Evolutionary conservation across 768 basidiomycete genomes (phyloP), one percentile per base, ranked within the genome.

Genomic region (Mycena indigotica): DNA sequence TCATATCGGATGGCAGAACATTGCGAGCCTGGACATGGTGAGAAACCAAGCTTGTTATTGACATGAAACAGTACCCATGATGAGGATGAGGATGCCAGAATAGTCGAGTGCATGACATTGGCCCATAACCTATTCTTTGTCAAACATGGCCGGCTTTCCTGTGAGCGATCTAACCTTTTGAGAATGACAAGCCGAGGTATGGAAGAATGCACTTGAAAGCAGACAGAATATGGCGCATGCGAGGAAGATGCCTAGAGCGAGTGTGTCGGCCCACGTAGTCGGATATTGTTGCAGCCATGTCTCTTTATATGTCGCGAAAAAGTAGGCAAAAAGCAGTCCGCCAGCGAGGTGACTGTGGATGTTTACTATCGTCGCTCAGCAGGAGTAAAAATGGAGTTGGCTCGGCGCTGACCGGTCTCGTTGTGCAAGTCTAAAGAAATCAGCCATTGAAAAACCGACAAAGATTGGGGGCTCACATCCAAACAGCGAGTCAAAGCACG

Each of bases 331-430:
- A 24, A 90, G 65, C 3, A 83, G 66, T 28, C 87, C 84, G 25
- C 85, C 89, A 75, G 84, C 81, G 6, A 93, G 75, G 68, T 95
- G 93, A 57, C 81, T 88, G 71, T 93, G 89, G 45, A 95, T 92
- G 72, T 95, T 95, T 55, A 95, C 91, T 91, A 57, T 15, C 25
- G 38, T 62, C 54, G 39, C 54, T 61, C 44, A 48, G 52, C 50
- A 51, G 12, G 45, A 32, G 15, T 38, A n/a, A n/a, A n/a, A n/a
- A n/a, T n/a, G n/a, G n/a, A n/a, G n/a, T n/a, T n/a, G n/a, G n/a
- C n/a, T n/a, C n/a, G 55, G 53, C 53, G 66, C 72, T 55, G 62
- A 87, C 90, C 79, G 56, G 88, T 89, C 73, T 91, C 89, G 64
- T 91, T 92, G 70, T 92, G 90, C 56, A 89, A 63, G 72, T 89